A percentile compares a stretch with the other conserved stretches of the same genome.
phyloP scores from a whole-genome alignment of 108 stramenopile genomes.

The Cylindrotheca fusiformis region DNA sequence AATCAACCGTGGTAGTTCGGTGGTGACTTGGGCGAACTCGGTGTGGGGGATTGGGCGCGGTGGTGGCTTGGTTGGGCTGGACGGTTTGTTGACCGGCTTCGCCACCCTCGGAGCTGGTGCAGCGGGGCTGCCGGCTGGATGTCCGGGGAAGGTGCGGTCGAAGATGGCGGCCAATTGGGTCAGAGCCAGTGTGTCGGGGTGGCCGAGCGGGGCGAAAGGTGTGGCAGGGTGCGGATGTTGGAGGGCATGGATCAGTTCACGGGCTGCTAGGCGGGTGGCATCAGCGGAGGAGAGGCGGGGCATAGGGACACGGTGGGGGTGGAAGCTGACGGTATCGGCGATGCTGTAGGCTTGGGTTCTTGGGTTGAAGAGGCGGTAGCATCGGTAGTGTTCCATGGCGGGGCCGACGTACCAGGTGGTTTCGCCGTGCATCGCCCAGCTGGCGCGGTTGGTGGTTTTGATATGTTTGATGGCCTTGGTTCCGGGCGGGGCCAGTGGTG shows the following conservation, averaged over 20 bases:
- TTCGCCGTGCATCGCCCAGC: conserved; percentile 22
- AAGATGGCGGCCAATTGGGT: neutral
- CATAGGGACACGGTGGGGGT: conserved; percentile 1
- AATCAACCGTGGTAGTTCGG: no score
- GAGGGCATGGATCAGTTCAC: conserved; percentile 11
- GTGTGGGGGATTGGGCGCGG: no score
- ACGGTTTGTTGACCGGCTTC: neutral
- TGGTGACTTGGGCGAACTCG: no score
- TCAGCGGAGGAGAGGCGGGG: conserved; percentile 1
- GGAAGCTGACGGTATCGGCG: conserved; percentile 42
- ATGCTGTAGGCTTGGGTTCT: conserved; percentile 10
- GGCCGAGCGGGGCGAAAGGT: neutral
- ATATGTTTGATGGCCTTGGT: conserved; percentile 28
- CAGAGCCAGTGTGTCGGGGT: neutral
- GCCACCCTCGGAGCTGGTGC: conserved; percentile 11
- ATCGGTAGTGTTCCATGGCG: conserved; percentile 26
- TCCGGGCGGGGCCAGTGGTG: conserved; percentile 47
- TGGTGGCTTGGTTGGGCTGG: conserved; percentile 7
- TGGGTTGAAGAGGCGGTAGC: conserved; percentile 9
- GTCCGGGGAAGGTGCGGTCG: neutral
- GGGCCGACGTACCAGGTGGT: conserved; percentile 43
- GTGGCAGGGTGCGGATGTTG: neutral
- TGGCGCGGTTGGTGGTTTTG: conserved; percentile 13
- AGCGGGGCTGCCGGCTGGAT: conserved; percentile 14
- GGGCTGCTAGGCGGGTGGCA: neutral